Evolutionary conservation across 208 protist genomes (phyloP), one percentile per base, ranked within the genome.

Genomic region (Trypanosoma mega): DNA sequence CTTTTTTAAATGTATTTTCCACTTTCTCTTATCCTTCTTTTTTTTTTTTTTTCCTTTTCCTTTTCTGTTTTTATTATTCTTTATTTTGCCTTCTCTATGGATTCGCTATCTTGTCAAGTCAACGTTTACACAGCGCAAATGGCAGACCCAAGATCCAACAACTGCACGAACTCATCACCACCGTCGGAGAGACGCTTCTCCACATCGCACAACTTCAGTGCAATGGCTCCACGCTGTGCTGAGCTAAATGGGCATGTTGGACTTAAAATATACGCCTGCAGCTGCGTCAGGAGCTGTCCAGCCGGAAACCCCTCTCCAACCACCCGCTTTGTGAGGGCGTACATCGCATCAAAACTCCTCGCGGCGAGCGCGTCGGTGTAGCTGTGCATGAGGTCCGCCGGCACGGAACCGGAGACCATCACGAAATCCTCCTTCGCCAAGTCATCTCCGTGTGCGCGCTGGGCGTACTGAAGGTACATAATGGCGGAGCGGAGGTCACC

Each of bases 401-500:
- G 95, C 8, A 98, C 74, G 24, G 66, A 70, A 9, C 93, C 94
- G 6, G 96, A 88, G 5, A 97, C 78, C 34, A 77, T 62, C 7
- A 91, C 78, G 62, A 98, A 96, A 56, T 93, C 77, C 30, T 94
- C 86, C 7, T 77, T 36, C 3, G 53, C 59, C 18, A 98, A 64
- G 45, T 97, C 82, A 30, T 64, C 68, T 23, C 88, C 90, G 45
- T 72, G 78, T 14, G 94, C 90, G 46, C 85, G 89, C 23, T 83
- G 76, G 11, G 93, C 90, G 0, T 86, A 94, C 78, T 99, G 98
- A 14, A 99, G 75, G 44, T 94, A 83, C 61, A 96, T 99, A 47
- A 99, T 98, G 18, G 97, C 97, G 44, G 91, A 81, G 18, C 98
- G 90, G 72, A 99, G 79, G 76, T 99, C 98, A 11, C 98, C 98